Percentiles rank a stretch among this genome's conserved stretches.
Evolutionary conservation across 1,284 basidiomycete species (phyloP).

Genomic region (Puccinia polysora): DNA sequence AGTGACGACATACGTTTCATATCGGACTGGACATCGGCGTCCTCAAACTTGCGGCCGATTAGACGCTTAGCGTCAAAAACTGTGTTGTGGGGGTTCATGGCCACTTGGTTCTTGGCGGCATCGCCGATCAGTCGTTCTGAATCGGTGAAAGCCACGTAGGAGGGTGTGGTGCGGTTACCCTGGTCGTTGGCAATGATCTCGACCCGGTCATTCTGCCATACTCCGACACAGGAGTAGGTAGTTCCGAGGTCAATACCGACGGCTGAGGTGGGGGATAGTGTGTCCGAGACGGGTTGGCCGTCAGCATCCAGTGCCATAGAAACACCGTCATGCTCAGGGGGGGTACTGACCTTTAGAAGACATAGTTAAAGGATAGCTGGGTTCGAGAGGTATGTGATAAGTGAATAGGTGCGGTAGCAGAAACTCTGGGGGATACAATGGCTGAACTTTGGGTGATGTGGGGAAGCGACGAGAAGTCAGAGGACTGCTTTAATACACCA

Average conservation of each 20-base stretch:
- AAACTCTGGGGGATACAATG: neutral
- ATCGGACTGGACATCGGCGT: slow-evolving; percentile 86
- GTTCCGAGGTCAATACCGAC: slow-evolving; percentile 56
- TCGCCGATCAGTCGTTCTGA: slow-evolving; percentile 90
- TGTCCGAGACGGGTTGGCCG: neutral
- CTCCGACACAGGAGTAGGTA: slow-evolving; percentile 71
- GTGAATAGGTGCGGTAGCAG: neutral
- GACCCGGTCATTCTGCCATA: slow-evolving; percentile 97
- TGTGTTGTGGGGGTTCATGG: slow-evolving; percentile 59
- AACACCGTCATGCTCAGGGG: neutral
- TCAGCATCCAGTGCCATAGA: neutral
- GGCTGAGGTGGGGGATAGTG: slow-evolving; percentile 1
- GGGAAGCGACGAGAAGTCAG: neutral
- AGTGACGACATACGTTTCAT: slow-evolving; percentile 63
- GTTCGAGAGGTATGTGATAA: neutral
- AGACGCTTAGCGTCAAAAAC: slow-evolving; percentile 86
- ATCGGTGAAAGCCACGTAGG: slow-evolving; percentile 87
- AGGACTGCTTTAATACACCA: neutral
- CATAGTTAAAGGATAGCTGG: neutral
- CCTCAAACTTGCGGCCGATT: slow-evolving; percentile 77
- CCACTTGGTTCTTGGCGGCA: slow-evolving; percentile 89
- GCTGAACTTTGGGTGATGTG: no score
- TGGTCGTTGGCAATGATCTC: slow-evolving; percentile 90
- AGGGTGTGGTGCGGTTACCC: slow-evolving; percentile 93
- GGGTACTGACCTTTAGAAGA: slow-evolving; percentile 2